Evolutionary conservation across 805 yeast genomes (phyloP).

Genomic region (Hanseniaspora singularis): DNA sequence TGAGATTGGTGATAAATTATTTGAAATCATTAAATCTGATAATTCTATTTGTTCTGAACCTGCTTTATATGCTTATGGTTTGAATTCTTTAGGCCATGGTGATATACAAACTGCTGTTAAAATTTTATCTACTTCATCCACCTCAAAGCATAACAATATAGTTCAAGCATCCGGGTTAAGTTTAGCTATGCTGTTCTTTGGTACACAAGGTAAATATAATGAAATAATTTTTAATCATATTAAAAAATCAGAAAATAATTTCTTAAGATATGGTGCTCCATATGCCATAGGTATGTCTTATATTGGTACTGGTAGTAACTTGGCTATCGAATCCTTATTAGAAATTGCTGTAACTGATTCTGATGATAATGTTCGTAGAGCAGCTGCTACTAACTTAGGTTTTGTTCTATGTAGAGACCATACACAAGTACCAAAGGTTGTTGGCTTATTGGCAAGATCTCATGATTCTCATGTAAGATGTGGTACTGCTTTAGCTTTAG

Average conservation of each 20-base stretch:
- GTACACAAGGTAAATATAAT: constrained; percentile 74
- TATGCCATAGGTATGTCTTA: constrained; percentile 89
- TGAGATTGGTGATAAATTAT: constrained; percentile 66
- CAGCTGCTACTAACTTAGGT: constrained; percentile 84
- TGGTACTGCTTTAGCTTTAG: constrained; percentile 95
- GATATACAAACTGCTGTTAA: constrained; percentile 54
- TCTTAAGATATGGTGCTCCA: constrained; percentile 91
- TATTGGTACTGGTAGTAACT: constrained; percentile 88
- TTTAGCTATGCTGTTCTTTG: constrained; percentile 73
- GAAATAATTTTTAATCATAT: constrained; percentile 47
- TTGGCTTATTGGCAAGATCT: constrained; percentile 80
- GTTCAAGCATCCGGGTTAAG: constrained; percentile 89
- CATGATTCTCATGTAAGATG: constrained; percentile 97
- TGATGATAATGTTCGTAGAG: constrained; percentile 90
- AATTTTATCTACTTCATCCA: constrained; percentile 83
- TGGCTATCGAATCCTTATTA: constrained; percentile 71
- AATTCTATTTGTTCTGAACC: constrained; percentile 93
- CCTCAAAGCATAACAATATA: constrained; percentile 90
- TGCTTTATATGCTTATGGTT: constrained; percentile 91
- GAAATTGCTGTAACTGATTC: constrained; percentile 96
- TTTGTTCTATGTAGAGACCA: constrained; percentile 83
- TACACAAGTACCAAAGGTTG: constrained; percentile 88
- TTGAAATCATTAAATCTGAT: constrained; percentile 74
- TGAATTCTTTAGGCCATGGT: constrained; percentile 88
- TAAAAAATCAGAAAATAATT: constrained; percentile 63